Evolutionary conservation across 139 green algal genomes (phyloP).

Genomic region (Asterochloris sp.): DNA sequence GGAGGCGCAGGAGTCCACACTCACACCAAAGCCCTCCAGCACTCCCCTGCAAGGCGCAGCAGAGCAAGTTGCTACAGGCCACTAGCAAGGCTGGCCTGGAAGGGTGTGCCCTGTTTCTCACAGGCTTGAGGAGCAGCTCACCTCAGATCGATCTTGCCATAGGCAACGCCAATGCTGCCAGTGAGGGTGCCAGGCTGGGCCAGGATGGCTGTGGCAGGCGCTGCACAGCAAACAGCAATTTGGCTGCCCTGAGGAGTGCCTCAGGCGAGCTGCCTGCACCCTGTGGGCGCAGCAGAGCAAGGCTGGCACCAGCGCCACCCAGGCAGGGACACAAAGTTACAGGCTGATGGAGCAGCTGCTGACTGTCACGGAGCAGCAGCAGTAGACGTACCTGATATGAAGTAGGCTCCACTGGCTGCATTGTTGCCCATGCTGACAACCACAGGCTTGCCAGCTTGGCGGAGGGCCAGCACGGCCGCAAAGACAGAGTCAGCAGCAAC

Average conservation of each 20-base stretch:
- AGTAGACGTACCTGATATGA: constrained; percentile 81
- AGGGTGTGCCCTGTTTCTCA: too few relatives aligned
- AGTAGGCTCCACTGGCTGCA: constrained; percentile 87
- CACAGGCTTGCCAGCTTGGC: constrained; percentile 80
- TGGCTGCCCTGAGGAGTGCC: too few relatives aligned
- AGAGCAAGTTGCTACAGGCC: too few relatives aligned
- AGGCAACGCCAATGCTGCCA: constrained; percentile 71
- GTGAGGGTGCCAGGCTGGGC: constrained; percentile 92
- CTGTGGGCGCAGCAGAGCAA: too few relatives aligned
- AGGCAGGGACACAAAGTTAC: too few relatives aligned
- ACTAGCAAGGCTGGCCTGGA: too few relatives aligned
- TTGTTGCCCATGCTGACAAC: constrained; percentile 94
- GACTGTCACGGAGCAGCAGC: too few relatives aligned
- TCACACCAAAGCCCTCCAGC: constrained; percentile 79
- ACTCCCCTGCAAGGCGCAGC: too few relatives aligned
- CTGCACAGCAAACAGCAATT: constrained; percentile 35
- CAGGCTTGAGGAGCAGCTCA: constrained; percentile 20
- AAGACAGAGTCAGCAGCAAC: constrained; percentile 93
- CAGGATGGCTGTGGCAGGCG: constrained; percentile 71
- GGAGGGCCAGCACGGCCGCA: constrained; percentile 58
- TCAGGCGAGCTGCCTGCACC: too few relatives aligned
- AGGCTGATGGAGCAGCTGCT: too few relatives aligned
- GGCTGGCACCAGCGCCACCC: too few relatives aligned
- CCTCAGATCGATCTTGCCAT: constrained; percentile 86
- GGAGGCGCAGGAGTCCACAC: constrained; percentile 67